phyloP scores from a whole-genome alignment of 208 protist genomes.

The Strigomonas oncopelti region DNA sequence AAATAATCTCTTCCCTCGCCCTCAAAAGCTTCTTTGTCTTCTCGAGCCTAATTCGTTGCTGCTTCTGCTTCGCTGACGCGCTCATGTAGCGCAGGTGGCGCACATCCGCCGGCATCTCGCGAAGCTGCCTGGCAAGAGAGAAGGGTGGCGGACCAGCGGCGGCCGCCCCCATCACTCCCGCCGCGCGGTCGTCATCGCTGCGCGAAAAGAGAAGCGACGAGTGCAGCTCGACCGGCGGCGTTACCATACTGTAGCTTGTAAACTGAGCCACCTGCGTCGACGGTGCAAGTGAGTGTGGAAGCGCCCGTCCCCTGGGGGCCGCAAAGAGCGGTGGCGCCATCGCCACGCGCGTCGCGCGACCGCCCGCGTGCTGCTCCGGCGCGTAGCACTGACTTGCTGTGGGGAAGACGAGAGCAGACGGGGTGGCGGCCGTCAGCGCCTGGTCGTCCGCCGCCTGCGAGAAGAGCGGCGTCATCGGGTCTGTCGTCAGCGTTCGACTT shows the following conservation, averaged over 20 bases:
- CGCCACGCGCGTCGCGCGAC: neutral
- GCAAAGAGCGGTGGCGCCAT: neutral
- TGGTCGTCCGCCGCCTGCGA: neutral
- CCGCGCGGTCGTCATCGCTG: conserved; percentile 6
- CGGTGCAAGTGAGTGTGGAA: conserved; percentile 3
- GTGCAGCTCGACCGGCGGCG: neutral
- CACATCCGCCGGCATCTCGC: conserved; percentile 9
- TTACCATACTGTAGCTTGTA: conserved; percentile 3
- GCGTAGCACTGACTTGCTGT: conserved; percentile 1
- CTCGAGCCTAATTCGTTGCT: conserved; percentile 9
- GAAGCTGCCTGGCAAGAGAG: conserved; percentile 10
- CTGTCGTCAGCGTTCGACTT: neutral
- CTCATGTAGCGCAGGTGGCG: conserved; percentile 14
- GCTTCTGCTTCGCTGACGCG: conserved; percentile 6
- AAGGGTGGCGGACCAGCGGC: neutral
- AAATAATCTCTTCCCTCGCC: conserved; percentile 15
- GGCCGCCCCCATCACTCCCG: too few species aligned
- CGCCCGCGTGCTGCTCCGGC: neutral
- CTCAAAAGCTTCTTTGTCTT: neutral
- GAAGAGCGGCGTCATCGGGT: conserved; percentile 10
- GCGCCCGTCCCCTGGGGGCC: neutral
- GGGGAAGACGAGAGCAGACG: neutral
- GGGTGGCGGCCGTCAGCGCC: neutral
- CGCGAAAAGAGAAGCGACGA: conserved; percentile 15
- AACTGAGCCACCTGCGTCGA: conserved; percentile 6